These are phyloP conservation scores for Zasmidium cellare DNA, from an alignment of 2,329 filamentous ascomycete genomes.

Conservation along the genomic window DNA sequence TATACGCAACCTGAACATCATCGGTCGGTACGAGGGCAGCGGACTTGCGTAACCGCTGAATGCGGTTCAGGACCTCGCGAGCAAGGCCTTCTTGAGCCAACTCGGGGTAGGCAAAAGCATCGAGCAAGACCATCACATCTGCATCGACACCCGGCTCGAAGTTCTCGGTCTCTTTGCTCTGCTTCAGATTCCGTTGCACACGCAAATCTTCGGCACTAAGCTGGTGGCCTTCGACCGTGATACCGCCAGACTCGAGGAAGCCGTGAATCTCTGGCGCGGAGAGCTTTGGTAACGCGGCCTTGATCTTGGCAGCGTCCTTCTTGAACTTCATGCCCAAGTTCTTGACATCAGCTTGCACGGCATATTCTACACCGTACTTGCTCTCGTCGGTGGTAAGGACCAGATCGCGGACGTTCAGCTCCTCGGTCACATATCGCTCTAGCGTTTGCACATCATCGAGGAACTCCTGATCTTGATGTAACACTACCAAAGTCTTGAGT, in stretches of 20 bases:
- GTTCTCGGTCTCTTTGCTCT: conserved; percentile 68
- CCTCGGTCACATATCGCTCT: conserved; percentile 85
- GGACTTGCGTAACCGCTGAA: conserved; percentile 92
- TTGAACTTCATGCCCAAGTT: conserved; percentile 95
- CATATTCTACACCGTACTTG: conserved; percentile 90
- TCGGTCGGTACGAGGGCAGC: conserved; percentile 87
- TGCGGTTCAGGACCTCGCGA: conserved; percentile 87
- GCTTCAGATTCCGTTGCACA: conserved; percentile 75
- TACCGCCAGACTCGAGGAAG: conserved; percentile 72
- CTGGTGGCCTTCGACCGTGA: conserved; percentile 81
- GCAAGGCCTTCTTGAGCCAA: conserved; percentile 85
- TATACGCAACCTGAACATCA: conserved; percentile 93
- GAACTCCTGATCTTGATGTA: conserved; percentile 80
- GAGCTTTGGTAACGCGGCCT: conserved; percentile 80
- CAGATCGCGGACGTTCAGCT: conserved; percentile 86
- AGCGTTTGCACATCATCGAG: conserved; percentile 83
- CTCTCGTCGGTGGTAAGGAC: conserved; percentile 83
- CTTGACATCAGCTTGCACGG: conserved; percentile 87
- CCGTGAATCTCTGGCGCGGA: conserved; percentile 77
- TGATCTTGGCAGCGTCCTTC: conserved; percentile 88
- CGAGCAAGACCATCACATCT: conserved; percentile 89
- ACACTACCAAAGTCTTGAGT: conserved; percentile 83
- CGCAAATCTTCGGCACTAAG: conserved; percentile 80
- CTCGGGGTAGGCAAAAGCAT: conserved; percentile 77
- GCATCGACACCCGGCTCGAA: conserved; percentile 86